Evolutionary conservation across 2,329 filamentous ascomycete genomes (phyloP).

Genomic region (Drechslerella dactyloides): DNA sequence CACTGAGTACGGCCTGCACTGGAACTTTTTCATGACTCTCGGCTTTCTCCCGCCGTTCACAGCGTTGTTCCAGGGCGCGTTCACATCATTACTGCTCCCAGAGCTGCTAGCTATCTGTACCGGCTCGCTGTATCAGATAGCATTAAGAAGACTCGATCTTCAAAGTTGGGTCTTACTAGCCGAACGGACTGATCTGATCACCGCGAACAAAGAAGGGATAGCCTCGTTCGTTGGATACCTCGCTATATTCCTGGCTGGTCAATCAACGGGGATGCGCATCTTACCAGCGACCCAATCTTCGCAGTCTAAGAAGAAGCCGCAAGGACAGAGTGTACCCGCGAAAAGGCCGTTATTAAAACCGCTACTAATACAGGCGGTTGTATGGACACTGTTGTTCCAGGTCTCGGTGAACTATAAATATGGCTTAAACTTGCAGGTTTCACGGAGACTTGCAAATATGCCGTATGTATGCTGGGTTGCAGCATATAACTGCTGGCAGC

Average conservation of each 20-base stretch:
- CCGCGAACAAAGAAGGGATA: slow-evolving; percentile 92
- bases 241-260: slow-evolving; percentile 89
- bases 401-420: slow-evolving; percentile 71
- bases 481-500: slow-evolving; percentile 86
- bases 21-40: slow-evolving; percentile 99
- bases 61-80: slow-evolving; percentile 76
- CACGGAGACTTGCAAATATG: slow-evolving; percentile 86
- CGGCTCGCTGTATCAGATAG: slow-evolving; percentile 71
- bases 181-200: slow-evolving; percentile 77
- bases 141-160: slow-evolving; percentile 76
- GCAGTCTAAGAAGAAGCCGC: slow-evolving; percentile 57
- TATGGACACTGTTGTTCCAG: slow-evolving; percentile 75
- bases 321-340: slow-evolving; percentile 59
- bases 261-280: slow-evolving; percentile 79
- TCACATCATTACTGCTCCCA: slow-evolving; percentile 65
- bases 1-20: slow-evolving; percentile 96
- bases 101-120: slow-evolving; percentile 62
- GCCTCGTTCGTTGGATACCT: slow-evolving; percentile 94
- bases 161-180: slow-evolving; percentile 83
- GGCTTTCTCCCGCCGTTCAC: slow-evolving; percentile 87
- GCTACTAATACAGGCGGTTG: slow-evolving; percentile 68
- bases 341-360: slow-evolving; percentile 68
- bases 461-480: slow-evolving; percentile 92
- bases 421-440: slow-evolving; percentile 77
- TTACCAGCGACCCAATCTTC: slow-evolving; percentile 64